Percentiles rank a stretch among this genome's conserved stretches.
Conservation (phyloP, 305 asterid genomes). For the Fraxinus xanthoxyloides region DNA sequence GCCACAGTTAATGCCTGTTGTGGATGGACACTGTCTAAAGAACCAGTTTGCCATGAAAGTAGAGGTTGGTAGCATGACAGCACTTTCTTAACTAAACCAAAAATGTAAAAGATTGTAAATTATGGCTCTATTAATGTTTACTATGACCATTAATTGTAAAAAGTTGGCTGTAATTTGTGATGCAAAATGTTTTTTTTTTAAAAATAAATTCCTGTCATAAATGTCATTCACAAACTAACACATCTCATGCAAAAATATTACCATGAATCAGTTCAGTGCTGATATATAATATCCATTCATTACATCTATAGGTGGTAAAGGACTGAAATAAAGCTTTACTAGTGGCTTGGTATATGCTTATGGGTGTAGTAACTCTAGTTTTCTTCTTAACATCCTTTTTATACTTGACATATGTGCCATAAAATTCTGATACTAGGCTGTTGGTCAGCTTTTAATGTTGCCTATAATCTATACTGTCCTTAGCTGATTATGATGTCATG, state of each 20-base stretch:
- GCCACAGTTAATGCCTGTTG: neutral
- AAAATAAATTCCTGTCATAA: neutral
- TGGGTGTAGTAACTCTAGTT: neutral
- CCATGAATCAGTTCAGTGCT: neutral
- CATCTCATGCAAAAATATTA: neutral
- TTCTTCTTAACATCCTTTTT: neutral
- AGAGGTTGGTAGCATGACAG: neutral
- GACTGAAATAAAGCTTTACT: neutral
- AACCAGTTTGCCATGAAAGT: neutral
- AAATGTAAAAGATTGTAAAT: neutral
- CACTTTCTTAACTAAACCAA: neutral
- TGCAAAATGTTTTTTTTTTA: neutral
- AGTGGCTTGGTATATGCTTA: neutral
- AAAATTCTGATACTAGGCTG: neutral
- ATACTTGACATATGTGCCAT: neutral
- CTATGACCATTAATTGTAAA: neutral
- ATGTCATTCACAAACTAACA: neutral
- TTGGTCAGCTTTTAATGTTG: neutral
- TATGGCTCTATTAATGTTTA: neutral
- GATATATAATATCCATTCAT: neutral
- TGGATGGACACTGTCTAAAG: neutral
- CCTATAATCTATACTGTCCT: neutral
- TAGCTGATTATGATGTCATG: neutral
- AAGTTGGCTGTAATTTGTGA: neutral
- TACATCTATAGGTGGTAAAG: neutral